Base-by-base conservation (phyloP, 768 basidiomycete genomes). In the Hortiboletus flavorubellus region DNA sequence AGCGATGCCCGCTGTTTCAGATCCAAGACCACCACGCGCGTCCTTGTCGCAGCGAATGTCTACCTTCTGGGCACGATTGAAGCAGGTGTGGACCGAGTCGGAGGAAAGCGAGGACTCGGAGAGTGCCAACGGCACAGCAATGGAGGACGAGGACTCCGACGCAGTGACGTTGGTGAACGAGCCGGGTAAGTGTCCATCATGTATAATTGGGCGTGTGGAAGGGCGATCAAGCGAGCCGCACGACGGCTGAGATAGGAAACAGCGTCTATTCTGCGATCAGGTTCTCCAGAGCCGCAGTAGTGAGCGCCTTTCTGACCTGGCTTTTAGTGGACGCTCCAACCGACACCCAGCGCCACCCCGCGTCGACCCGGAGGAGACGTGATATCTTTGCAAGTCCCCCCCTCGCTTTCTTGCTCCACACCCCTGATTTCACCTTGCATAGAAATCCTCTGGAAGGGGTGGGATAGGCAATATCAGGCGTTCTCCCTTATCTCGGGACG, bases 401-500 rank as follows among this genome's bases (percentile, higher is more conserved):
- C 7, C 44, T 2, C 8, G 35, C 30, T 49, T 18, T 23, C 50
- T 52, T 44, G 50, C 58, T n/a, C 4, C 18, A 26, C 21, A 11
- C 52, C 3, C 4, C n/a, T 21, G 21, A 21, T 1, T 2, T 5
- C 33, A 2, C 2, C 5, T 18, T 37, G 37, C n/a, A 21, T 40
- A 83, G 79, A 70, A 72, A 34, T 84, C 84, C 5, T 78, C 82
- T 38, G 87, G 88, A 7, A 77, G 88, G 55, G 88, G 87, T 6
- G 87, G 88, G 9, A 29, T 76, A 8, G 87, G 87, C 23, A 90
- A 89, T 69, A 84, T 89, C 54, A 78, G 80, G 54, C 72, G 63
- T 33, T 51, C 78, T 33, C 78, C 81, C 31, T 52, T 35, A 1
- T 80, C 80, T 5, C 74, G 75, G 34, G 79, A 80, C n/a, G 49